Evolutionary conservation across 768 basidiomycete species (phyloP), one percentile per base, ranked within the genome.

Genomic region (Amanita jacksonii): DNA sequence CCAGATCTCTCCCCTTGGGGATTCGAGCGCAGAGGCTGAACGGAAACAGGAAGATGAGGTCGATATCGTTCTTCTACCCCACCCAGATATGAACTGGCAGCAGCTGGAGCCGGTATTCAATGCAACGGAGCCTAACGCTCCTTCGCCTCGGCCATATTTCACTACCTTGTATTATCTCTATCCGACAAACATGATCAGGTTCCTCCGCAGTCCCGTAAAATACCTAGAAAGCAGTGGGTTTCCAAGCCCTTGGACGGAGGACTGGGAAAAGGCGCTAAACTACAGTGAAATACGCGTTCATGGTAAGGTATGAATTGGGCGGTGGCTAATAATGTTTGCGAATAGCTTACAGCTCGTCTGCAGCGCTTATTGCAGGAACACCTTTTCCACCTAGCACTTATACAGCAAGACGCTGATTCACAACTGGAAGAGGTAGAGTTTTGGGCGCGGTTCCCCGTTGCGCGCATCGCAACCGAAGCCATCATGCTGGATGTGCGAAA

Each of bases 111-210:
- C 68, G 52, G 68, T 76, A 1, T 78, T 85, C 56, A 65, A 72
- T 50, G 65, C 70, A 8, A 67, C 67, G 1, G 59, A 67, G n/a
- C 70, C 76, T 10, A 61, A 66, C 22, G 63, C 75, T 1, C 84
- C 86, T 13, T 73, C 77, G 3, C 71, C 78, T 12, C 71, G 77
- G 15, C 71, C 66, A 34, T 86, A 76, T 54, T 91, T 91, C 63
- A 81, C 81, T 2, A 72, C 73, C 35, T 67, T 96, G 49, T 94
- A 93, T 63, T 92, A 89, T 54, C 76, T 92, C 38, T 96, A 88
- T 66, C 92, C 92, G 1, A 85, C 81, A 62, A 96, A 93, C 64
- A 70, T 86, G 32, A 66, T 94, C 46, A 74, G 73, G 43, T 96
- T 96, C 60, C 61, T 92, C 42, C 77, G 79, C 41, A 65, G 70